These are phyloP conservation scores for Pachysandra terminalis DNA, from an alignment of 164 flowering plant species.

Conservation along the genomic window DNA sequence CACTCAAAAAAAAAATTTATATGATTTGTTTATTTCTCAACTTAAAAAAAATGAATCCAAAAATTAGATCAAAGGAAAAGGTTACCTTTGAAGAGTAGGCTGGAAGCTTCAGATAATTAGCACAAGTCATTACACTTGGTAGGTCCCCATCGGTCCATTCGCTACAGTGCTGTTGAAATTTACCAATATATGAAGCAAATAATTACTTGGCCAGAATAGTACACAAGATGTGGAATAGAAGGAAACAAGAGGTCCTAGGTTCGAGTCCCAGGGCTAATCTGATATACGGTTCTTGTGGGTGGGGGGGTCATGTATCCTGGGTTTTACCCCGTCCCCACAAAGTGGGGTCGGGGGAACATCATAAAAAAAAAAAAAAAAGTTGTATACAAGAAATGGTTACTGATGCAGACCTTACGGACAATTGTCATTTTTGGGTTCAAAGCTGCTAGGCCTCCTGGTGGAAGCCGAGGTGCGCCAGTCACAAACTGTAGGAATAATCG, in stretches of 20 bases:
- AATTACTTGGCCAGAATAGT: not conserved
- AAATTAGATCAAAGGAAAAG: not conserved
- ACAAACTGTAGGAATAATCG: slow-evolving; percentile 91
- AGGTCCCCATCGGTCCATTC: slow-evolving; percentile 57
- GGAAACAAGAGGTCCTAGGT: not conserved
- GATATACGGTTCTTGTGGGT: too few relatives aligned
- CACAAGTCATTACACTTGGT: slow-evolving; percentile 98
- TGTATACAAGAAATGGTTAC: not conserved
- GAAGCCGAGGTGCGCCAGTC: slow-evolving; percentile 96
- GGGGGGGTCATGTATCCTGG: too few relatives aligned
- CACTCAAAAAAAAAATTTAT: not conserved
- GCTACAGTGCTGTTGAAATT: slow-evolving; percentile 49
- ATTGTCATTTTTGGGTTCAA: slow-evolving; percentile 86
- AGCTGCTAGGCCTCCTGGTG: slow-evolving; percentile 90
- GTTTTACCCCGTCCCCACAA: too few relatives aligned
- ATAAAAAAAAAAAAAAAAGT: too few relatives aligned
- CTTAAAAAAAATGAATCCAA: not conserved
- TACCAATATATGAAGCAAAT: not conserved
- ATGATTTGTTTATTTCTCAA: not conserved
- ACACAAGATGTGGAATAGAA: not conserved
- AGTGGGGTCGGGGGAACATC: too few relatives aligned
- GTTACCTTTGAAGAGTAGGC: slow-evolving; percentile 85
- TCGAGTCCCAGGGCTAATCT: too few relatives aligned
- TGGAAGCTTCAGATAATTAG: slow-evolving; percentile 93
- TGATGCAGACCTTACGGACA: slow-evolving; percentile 74